phyloP scores from a whole-genome alignment of 192 early-diverging fungal genomes.

The Umbelopsis ramanniana region DNA sequence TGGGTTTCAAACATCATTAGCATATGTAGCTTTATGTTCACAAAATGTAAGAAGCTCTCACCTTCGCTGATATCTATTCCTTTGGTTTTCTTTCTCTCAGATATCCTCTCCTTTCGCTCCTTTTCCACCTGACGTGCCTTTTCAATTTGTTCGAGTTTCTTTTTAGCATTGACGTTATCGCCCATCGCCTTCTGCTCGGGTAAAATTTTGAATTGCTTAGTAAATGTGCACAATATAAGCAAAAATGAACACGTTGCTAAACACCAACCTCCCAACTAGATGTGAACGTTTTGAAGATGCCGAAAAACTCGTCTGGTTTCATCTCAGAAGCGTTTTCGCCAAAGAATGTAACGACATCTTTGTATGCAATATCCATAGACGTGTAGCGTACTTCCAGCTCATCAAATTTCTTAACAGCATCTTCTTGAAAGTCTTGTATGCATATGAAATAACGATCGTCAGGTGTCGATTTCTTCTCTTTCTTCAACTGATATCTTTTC shows the following conservation, averaged over 20 bases:
- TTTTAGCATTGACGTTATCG: constrained; percentile 47
- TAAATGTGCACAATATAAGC: constrained; percentile 18
- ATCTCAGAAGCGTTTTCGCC: constrained; percentile 75
- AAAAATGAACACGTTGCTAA: background rate
- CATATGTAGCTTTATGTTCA: too few relatives aligned
- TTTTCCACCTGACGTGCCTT: constrained; percentile 32
- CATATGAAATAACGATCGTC: constrained; percentile 70
- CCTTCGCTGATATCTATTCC: constrained; percentile 44
- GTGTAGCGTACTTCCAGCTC: constrained; percentile 62
- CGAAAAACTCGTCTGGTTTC: constrained; percentile 87
- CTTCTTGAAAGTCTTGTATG: constrained; percentile 66
- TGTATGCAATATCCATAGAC: constrained; percentile 73
- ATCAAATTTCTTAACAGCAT: constrained; percentile 66
- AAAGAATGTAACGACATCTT: constrained; percentile 69
- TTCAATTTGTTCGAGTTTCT: constrained; percentile 53
- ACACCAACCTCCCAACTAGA: constrained; percentile 69
- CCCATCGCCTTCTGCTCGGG: constrained; percentile 53
- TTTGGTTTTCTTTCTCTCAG: constrained; percentile 30
- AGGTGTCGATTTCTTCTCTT: constrained; percentile 46
- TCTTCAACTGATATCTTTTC: constrained; percentile 44
- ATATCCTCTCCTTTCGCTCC: constrained; percentile 37
- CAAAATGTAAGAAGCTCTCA: background rate
- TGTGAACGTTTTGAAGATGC: constrained; percentile 82
- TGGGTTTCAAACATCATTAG: too few relatives aligned
- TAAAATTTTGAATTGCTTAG: background rate